Conservation (phyloP, 2,329 filamentous ascomycete genomes). For the Fusarium secorum region DNA sequence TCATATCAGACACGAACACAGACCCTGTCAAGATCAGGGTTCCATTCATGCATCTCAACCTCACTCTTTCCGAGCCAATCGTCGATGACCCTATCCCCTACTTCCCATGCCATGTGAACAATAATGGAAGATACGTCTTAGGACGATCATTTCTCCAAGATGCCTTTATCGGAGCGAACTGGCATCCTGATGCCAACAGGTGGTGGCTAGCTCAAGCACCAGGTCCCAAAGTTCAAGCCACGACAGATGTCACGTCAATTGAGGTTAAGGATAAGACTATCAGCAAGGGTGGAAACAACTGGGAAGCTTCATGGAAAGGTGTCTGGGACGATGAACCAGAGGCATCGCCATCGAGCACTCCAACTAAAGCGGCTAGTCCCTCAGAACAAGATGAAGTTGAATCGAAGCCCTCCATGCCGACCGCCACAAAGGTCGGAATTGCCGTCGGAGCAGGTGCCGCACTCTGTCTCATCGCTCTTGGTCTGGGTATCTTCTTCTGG, state of each 20-base stretch:
- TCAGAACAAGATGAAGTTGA: neutral
- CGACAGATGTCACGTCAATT: too few species aligned
- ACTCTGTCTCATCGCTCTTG: too few species aligned
- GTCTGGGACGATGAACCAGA: conserved; percentile 13
- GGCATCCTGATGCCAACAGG: conserved; percentile 37
- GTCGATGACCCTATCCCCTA: neutral
- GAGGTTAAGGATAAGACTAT: too few species aligned
- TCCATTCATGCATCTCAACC: conserved; percentile 11
- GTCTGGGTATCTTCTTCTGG: too few species aligned
- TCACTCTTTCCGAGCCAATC: neutral
- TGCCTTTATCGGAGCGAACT: conserved; percentile 55
- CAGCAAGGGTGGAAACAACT: too few species aligned
- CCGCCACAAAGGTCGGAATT: neutral
- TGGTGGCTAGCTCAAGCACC: conserved; percentile 33
- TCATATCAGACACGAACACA: too few species aligned
- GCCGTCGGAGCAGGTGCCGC: too few species aligned
- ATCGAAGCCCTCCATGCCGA: neutral
- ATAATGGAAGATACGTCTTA: conserved; percentile 41
- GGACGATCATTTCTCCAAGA: conserved; percentile 55
- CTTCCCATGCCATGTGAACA: conserved; percentile 51
- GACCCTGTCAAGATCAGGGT: conserved; percentile 7
- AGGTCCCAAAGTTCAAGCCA: conserved; percentile 3
- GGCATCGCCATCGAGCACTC: neutral
- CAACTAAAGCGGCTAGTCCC: neutral
- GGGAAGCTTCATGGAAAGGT: conserved; percentile 25